Percentiles rank a stretch among this genome's conserved stretches.
Evolutionary conservation across 2,329 filamentous ascomycete species (phyloP).

Genomic region (Alternaria metachromatica): DNA sequence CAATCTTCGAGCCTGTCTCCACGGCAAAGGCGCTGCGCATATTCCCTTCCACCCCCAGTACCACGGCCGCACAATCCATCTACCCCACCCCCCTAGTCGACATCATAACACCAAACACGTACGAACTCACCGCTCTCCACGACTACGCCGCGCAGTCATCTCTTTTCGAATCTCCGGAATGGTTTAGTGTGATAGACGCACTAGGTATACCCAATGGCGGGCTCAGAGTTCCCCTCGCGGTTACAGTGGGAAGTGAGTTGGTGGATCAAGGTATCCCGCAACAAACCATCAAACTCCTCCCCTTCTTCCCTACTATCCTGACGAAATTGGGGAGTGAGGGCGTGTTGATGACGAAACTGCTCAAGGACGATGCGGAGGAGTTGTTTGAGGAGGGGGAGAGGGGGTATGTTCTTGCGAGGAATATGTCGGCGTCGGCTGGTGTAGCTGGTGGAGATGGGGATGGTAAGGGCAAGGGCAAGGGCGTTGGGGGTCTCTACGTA

Average conservation of each 20-base stretch:
- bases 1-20: conserved; percentile 91
- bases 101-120: conserved; percentile 80
- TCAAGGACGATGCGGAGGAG: conserved; percentile 71
- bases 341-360: conserved; percentile 75
- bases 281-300: conserved; percentile 82
- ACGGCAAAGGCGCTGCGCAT: conserved; percentile 75
- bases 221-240: conserved; percentile 73
- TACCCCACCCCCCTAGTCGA: conserved; percentile 72
- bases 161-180: conserved; percentile 72
- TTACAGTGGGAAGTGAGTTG: conserved; percentile 69
- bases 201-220: conserved; percentile 75
- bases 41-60: conserved; percentile 57
- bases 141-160: conserved; percentile 68
- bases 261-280: conserved; percentile 84
- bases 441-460: conserved; percentile 49
- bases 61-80: conserved; percentile 65
- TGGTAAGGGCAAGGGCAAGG: conserved; percentile 53
- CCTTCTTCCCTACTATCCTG: conserved; percentile 83
- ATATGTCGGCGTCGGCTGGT: conserved; percentile 41
- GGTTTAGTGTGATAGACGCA: conserved; percentile 82
- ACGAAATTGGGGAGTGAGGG: conserved; percentile 82
- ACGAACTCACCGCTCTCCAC: conserved; percentile 84
- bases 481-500: conserved; percentile 83
- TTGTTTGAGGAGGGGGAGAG: conserved; percentile 68
- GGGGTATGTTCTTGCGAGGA: conserved; percentile 73